Conservation (phyloP, 441 rosid genomes). For the Croton laevigatus region DNA sequence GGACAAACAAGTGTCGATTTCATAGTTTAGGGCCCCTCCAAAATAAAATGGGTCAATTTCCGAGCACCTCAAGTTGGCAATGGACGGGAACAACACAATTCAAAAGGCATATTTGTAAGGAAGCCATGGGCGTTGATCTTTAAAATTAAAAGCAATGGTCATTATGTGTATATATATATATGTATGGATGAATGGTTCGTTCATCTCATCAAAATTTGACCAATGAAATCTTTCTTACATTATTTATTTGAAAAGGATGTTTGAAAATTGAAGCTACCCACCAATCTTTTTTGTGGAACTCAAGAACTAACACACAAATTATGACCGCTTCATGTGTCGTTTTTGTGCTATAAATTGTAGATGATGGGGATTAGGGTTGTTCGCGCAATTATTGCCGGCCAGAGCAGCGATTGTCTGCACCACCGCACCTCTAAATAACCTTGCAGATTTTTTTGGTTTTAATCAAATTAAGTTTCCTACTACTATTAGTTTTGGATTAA, state of each 20-base stretch:
- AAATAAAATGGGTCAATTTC: constrained; percentile 7
- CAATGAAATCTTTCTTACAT: neutral
- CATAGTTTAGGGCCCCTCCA: neutral
- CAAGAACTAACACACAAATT: neutral
- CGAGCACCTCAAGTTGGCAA: neutral
- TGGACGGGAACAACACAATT: neutral
- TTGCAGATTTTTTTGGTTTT: too few relatives aligned
- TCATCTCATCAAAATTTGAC: neutral
- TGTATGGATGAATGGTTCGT: neutral
- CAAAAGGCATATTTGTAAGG: constrained; percentile 13
- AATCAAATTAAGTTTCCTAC: too few relatives aligned
- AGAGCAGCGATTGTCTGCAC: too few relatives aligned
- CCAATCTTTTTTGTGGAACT: neutral
- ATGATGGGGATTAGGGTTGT: constrained; percentile 1
- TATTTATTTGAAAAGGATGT: neutral
- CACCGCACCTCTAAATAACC: neutral
- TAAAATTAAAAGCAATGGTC: neutral
- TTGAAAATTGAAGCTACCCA: neutral
- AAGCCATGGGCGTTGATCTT: neutral
- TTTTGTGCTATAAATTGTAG: neutral
- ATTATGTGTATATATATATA: neutral
- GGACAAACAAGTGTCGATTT: neutral
- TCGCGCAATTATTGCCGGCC: too few relatives aligned
- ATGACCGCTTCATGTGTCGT: neutral
- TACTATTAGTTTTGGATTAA: too few relatives aligned